Base-by-base conservation (phyloP, 225 moss, liverwort and hornwort genomes). In the Polytrichum formosum region DNA sequence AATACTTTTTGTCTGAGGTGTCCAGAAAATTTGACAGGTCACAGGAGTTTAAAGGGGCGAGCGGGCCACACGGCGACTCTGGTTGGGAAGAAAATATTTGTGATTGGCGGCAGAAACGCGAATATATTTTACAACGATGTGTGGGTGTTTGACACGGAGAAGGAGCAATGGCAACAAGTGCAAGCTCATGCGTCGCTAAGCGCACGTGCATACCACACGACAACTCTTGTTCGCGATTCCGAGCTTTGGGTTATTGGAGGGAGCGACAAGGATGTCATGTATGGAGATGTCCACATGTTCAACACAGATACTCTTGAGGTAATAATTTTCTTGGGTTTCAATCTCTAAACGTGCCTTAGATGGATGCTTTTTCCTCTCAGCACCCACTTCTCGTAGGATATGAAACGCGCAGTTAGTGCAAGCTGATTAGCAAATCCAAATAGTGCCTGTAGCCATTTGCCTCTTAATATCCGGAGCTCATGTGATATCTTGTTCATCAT, bases 241-340 rank as follows among this genome's bases (percentile, higher is more conserved):
- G 82, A 89, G 77, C 75, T 96, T 61, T 96, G 96, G 96, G 75
- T 96, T 29, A 89, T 96, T 53, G 96, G 96, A 37, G 96, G 96
- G 30, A 96, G 91, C 56, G 93, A 91, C 71, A 86, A 73, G 67
- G 61, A 75, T 79, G 83, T 74, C 9, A 91, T 93, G 91, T 85
- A 83, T 76, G 87, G 91, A 28, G 96, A 96, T 65, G 85, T 93
- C 26, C 88, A 93, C 74, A 78, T 93, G 70, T 76, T 96, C 27
- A 87, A 90, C 77, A 78, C 74, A 2, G 82, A 81, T 28, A 79
- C 90, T 54, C 74, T 96, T 10, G 85, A 93, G 84, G 89, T 88
- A 80, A 20, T 58, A 6, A n/a, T 20, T 58, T 23, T 58, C 13
- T 46, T 13, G 46, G 46, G 46, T 46, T 37, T 46, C 3, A 46